Evolutionary conservation across 2,329 filamentous ascomycete genomes (phyloP), one percentile per base, ranked within the genome.

Genomic region (Penicillium brevicompactum): DNA sequence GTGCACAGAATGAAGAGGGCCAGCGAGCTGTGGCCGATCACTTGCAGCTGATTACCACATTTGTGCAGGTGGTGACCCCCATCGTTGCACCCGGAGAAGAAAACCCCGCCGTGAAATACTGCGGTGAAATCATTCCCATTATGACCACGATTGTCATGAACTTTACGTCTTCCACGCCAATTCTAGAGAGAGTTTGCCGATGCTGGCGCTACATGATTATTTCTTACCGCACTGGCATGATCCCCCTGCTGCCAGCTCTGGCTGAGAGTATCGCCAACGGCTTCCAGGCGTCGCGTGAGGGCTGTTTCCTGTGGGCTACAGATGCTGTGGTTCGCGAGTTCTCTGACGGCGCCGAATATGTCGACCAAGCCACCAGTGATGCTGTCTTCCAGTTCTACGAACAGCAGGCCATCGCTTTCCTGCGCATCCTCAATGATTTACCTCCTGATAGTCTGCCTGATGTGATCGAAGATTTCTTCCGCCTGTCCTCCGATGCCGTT

Each of bases 291-390:
- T 97, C 93, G 10, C 85, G 87, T 57, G 93, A 99, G 75, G 94
- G 94, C 11, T 97, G 93, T 72, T 99, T 99, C 82, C 81, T 99
- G n/a, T 99, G 94, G 94, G 93, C 94, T 1, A 97, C 93, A 2
- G 90, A 92, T 61, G 91, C 93, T 8, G 95, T 99, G 59, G 84
- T 99, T 30, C 89, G 94, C 56, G 94, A 99, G 73, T 99, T 97
- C 70, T 94, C 91, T 0, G 91, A 96, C 65, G 92, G 93, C 41
- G 86, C 90, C 41, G 92, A 96, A 64, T 86, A 90, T 57, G 90
- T 97, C 18, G 88, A 93, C 51, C 83, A 87, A 48, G 80, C 84
- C n/a, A 95, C 91, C 5, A 90, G 90, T 14, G 87, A 91, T 51
- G 89, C 89, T 61, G 95, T 99, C 53, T 99, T 95, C 76, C 84